These are phyloP conservation scores for Pichia sp. DNA, from an alignment of 1,139 yeast species.

Conservation along the genomic window DNA sequence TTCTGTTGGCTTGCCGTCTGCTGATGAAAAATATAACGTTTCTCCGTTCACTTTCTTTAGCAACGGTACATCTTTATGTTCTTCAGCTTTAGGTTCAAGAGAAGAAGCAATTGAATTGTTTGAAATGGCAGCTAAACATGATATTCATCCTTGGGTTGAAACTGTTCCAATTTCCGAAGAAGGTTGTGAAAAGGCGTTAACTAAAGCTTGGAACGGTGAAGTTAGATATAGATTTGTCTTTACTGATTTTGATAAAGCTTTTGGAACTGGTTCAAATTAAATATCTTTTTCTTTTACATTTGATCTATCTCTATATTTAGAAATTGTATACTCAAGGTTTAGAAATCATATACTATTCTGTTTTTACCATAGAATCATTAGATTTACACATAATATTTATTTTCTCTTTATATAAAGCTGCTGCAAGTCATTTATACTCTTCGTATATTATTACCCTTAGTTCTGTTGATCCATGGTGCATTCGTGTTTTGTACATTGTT, in stretches of 20 bases:
- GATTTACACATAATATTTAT: too few relatives aligned
- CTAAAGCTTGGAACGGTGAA: constrained; percentile 49
- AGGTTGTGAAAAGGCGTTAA: constrained; percentile 45
- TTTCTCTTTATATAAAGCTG: neutral
- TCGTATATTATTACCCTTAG: neutral
- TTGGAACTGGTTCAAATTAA: constrained; percentile 20
- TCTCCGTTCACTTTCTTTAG: constrained; percentile 40
- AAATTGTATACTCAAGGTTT: too few relatives aligned
- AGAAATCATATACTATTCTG: too few relatives aligned
- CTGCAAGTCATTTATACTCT: neutral
- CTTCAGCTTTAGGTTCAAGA: constrained; percentile 34
- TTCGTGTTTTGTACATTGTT: neutral
- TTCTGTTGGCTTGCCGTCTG: constrained; percentile 49
- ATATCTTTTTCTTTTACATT: too few relatives aligned
- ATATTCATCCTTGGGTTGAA: constrained; percentile 55
- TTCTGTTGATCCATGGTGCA: neutral
- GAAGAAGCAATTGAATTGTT: constrained; percentile 50
- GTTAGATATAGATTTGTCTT: constrained; percentile 61
- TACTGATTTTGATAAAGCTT: constrained; percentile 45
- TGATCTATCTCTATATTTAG: neutral
- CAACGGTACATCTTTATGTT: constrained; percentile 37
- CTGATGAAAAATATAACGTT: constrained; percentile 36
- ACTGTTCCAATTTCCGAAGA: constrained; percentile 46
- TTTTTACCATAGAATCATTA: too few relatives aligned
- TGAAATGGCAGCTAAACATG: constrained; percentile 45